These are phyloP conservation scores for Quercus phellos DNA, from an alignment of 331 rosid species.

Conservation along the genomic window DNA sequence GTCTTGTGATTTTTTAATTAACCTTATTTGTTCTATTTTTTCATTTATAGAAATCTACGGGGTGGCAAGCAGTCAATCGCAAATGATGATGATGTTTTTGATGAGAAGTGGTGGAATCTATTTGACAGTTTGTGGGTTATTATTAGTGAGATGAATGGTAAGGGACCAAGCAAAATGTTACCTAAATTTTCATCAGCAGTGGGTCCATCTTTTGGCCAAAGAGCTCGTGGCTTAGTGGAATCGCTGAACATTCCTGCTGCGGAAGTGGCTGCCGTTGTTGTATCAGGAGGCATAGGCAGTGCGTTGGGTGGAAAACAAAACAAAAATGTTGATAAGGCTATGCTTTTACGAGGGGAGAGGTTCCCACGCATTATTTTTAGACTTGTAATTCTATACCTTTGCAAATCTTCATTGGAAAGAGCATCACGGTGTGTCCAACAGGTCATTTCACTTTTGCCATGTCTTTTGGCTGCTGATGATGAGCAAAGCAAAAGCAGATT, in stretches of 20 bases:
- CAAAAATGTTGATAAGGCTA: slow-evolving; percentile 81
- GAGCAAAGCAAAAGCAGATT: slow-evolving; percentile 94
- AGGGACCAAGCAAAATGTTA: slow-evolving; percentile 62
- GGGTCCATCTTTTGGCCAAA: slow-evolving; percentile 85
- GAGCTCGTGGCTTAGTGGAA: slow-evolving; percentile 98
- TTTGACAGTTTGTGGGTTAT: slow-evolving; percentile 78
- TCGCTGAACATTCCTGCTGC: slow-evolving; percentile 98
- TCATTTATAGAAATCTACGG: slow-evolving; percentile 38
- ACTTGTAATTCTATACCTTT: slow-evolving; percentile 78
- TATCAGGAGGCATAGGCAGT: slow-evolving; percentile 88
- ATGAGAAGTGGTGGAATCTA: slow-evolving; percentile 82
- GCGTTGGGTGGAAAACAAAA: slow-evolving; percentile 86
- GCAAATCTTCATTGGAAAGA: slow-evolving; percentile 84
- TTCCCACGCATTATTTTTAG: slow-evolving; percentile 86
- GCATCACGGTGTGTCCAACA: slow-evolving; percentile 81
- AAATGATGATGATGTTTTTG: slow-evolving; percentile 46
- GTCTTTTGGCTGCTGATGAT: slow-evolving; percentile 78
- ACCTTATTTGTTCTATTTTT: slow-evolving; percentile 23
- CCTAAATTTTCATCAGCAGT: slow-evolving; percentile 58
- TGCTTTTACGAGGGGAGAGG: slow-evolving; percentile 88
- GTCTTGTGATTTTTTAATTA: background rate
- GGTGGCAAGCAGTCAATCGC: slow-evolving; percentile 40
- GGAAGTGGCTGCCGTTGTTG: slow-evolving; percentile 99
- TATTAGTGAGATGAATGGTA: slow-evolving; percentile 73
- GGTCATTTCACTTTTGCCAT: slow-evolving; percentile 78